Base-by-base conservation (phyloP, 352 stramenopile genomes). In the Phytopythium mirpurense region DNA sequence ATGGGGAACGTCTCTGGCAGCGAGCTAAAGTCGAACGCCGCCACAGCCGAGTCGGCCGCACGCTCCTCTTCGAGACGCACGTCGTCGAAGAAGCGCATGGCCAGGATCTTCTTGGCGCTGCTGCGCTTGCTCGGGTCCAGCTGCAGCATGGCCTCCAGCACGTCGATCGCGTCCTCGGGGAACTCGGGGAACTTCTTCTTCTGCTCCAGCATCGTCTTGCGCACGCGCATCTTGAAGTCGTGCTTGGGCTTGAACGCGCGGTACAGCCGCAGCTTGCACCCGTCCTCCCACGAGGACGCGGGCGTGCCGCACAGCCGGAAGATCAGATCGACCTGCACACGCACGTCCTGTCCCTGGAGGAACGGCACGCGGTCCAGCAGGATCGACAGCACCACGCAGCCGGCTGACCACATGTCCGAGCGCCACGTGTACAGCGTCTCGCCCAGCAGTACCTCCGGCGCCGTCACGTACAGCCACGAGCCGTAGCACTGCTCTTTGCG, bases 241-340 rank as follows among this genome's bases (percentile, higher is more conserved):
- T 78, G 57, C 62, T 90, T 93, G 11, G 81, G 81, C 10, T 74
- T 78, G 48, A 77, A 83, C 0, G 45, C 46, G 5, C 52, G 63
- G 56, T 80, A 93, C 14, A 81, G 53, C 4, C 80, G 69, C 10
- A 93, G 64, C 29, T 86, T 80, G 15, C 60, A 63, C 2, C 62
- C 80, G 0, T 70, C 67, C 19, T 70, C 47, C 70, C 75, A 92
- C n/a, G 74, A 69, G 21, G 62, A 64, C 6, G 62, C 67, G 0
- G 84, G 84, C 11, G 82, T 91, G 7, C 84, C 84, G 35, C 84
- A 93, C 3, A 89, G 31, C 1, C 84, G 80, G 54, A 86, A 95
- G 42, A 93, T 89, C 42, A 86, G 65, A 48, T 93, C 74, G 32
- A 95, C 50, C 50, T 95, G 84, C 23, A 73, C 60, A n/a, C 75